Evolutionary conservation across 768 basidiomycete genomes (phyloP).

Genomic region (Pleurotus cornucopiae): DNA sequence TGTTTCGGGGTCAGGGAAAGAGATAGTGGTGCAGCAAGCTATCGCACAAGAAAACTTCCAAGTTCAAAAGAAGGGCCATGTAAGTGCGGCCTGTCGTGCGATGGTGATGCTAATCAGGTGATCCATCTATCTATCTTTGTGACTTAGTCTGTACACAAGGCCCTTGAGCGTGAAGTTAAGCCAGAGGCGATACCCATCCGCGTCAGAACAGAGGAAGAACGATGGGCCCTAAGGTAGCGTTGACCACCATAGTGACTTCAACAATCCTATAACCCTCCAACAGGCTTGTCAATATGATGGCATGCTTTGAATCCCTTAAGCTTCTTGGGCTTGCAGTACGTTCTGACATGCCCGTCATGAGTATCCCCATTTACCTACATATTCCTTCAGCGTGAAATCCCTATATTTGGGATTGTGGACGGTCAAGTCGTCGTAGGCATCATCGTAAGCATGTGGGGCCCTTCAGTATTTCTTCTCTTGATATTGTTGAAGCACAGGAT

Average conservation of each 20-base stretch:
- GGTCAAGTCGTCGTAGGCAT: slow-evolving; percentile 65
- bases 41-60: slow-evolving; percentile 49
- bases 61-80: slow-evolving; percentile 50
- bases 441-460: slow-evolving; percentile 46
- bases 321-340: slow-evolving; percentile 47
- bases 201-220: slow-evolving; percentile 57
- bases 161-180: slow-evolving; percentile 69
- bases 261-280: background rate
- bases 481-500: slow-evolving; percentile 34
- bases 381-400: slow-evolving; percentile 66
- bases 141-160: slow-evolving; percentile 65
- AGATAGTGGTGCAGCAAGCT: slow-evolving; percentile 47
- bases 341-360: background rate
- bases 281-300: slow-evolving; percentile 73
- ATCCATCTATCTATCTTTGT: background rate
- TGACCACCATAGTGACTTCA: background rate
- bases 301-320: slow-evolving; percentile 52
- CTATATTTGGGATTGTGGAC: slow-evolving; percentile 74
- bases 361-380: background rate
- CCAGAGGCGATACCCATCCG: slow-evolving; percentile 52
- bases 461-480: background rate
- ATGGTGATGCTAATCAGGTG: background rate
- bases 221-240: slow-evolving; percentile 70
- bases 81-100: slow-evolving; percentile 21
- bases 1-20: slow-evolving; percentile 51